Base-by-base conservation (phyloP, 2,329 filamentous ascomycete genomes). In the Colletotrichum somersetense region DNA sequence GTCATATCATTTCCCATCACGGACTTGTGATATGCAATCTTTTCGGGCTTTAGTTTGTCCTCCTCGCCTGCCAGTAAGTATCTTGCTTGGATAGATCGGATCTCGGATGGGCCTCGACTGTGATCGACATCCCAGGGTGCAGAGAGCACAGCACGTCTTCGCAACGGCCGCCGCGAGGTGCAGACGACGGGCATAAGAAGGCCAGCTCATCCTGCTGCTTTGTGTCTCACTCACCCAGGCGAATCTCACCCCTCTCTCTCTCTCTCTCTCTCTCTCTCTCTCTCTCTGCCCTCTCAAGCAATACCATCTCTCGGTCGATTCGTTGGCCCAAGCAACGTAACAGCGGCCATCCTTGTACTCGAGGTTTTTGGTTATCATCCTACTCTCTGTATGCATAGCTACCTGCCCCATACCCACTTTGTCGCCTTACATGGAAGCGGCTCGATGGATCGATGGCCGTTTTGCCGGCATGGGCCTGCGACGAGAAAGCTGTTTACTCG, bases 1-100 rank as follows among this genome's bases (percentile, higher is more conserved):
- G 18, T 33, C 33, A 62, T 52, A 62, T 52, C 59, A 42, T 71
- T 62, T 67, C 56, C 67, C 48, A 14, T 38, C 48, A 33, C 23
- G 40, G 58, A 44, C 56, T 57, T 59, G 38, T 38, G 48, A 71
- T 67, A 57, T 68, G 44, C 10, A 20, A 23, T 23, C 59, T 6
- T 50, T 53, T 14, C 42, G 53, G 42, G 20, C 61, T 42, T 40
- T 55, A 23, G 30, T 30, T 30, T 30, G 30, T 16, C 30, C 10
- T 30, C 23, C 50, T 64, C 50, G 48, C 50, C 35, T 53, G 30
- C 30, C 33, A 52, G 50, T 18, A 30, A 30, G 30, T 30, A 30
- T 26, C 26, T 26, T 26, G 8, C 20, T 23, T 11, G 30, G 61
- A 46, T 16, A 59, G 53, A 59, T 69, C 59, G 52, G 69, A 64